These are phyloP conservation scores for Sugiyamaella mastotermitis DNA, from an alignment of 805 yeast genomes.

Conservation along the genomic window DNA sequence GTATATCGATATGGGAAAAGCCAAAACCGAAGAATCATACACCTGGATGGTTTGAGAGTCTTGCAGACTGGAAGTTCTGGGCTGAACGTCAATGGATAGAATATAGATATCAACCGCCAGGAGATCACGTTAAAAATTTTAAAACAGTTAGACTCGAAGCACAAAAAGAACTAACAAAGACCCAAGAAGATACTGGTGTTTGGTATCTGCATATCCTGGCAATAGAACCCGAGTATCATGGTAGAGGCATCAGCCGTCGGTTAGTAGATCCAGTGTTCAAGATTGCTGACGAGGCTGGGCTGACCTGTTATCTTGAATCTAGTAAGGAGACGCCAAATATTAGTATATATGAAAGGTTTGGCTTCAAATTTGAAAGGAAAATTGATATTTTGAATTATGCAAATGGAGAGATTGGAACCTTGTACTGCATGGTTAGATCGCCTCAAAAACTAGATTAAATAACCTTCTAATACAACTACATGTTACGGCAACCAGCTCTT, in stretches of 20 bases:
- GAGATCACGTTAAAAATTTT: background rate
- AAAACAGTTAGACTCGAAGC: background rate
- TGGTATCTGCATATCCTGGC: conserved; percentile 8
- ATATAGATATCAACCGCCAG: background rate
- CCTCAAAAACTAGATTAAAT: no score
- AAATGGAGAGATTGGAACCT: no score
- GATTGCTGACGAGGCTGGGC: background rate
- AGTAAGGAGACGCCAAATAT: conserved; percentile 7
- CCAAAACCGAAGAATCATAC: conserved; percentile 1
- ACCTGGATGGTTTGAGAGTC: background rate
- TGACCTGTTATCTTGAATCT: conserved; percentile 7
- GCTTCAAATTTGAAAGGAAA: conserved; percentile 5
- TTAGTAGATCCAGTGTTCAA: conserved; percentile 1
- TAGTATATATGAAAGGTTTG: conserved; percentile 6
- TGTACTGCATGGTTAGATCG: no score
- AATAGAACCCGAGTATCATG: conserved; percentile 3
- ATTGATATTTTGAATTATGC: no score
- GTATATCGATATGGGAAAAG: conserved; percentile 3
- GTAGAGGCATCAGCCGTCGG: conserved; percentile 3
- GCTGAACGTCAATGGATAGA: no score
- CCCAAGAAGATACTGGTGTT: conserved; percentile 1
- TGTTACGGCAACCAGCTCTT: no score
- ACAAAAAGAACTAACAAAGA: background rate
- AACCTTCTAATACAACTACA: no score
- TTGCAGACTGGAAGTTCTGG: background rate